Percentiles rank a stretch among this genome's conserved stretches.
Evolutionary conservation across 1,284 basidiomycete species (phyloP).

Genomic region (Agaricales sp.): DNA sequence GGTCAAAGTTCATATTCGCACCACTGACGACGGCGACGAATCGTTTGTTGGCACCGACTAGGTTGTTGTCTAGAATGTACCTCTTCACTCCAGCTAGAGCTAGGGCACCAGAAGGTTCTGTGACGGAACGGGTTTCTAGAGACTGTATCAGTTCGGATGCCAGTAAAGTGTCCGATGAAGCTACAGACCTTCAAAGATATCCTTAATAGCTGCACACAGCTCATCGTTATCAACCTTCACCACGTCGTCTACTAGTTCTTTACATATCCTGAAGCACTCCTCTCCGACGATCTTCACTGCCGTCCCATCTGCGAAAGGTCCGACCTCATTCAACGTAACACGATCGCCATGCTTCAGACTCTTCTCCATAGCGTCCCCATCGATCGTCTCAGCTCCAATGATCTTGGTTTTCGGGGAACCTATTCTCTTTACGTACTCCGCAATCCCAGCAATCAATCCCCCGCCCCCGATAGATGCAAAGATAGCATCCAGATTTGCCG

Average conservation of each 20-base stretch:
- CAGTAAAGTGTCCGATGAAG: conserved; percentile 3
- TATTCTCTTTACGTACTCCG: conserved; percentile 90
- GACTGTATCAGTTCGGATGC: conserved; percentile 6
- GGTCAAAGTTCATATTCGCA: conserved; percentile 99
- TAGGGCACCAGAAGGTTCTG: conserved; percentile 96
- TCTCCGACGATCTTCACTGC: conserved; percentile 96
- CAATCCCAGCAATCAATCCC: conserved; percentile 83
- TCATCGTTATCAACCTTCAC: conserved; percentile 91
- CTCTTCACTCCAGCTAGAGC: conserved; percentile 89
- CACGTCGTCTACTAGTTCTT: conserved; percentile 77
- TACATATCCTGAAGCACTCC: conserved; percentile 91
- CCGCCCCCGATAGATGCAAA: conserved; percentile 93
- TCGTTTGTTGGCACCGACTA: conserved; percentile 75
- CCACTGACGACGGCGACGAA: conserved; percentile 92
- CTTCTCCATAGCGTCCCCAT: conserved; percentile 88
- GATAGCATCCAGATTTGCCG: conserved; percentile 74
- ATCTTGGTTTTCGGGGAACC: conserved; percentile 80
- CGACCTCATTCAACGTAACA: conserved; percentile 82
- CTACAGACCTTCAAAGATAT: conserved; percentile 86
- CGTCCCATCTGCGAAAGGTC: conserved; percentile 97
- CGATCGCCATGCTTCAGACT: conserved; percentile 74
- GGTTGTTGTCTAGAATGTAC: conserved; percentile 74
- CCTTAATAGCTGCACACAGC: conserved; percentile 98
- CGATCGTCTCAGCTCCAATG: conserved; percentile 90
- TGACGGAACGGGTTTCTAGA: conserved; percentile 86